Base-by-base conservation (phyloP, 257 asterid species). In the Primulina tabacum region DNA sequence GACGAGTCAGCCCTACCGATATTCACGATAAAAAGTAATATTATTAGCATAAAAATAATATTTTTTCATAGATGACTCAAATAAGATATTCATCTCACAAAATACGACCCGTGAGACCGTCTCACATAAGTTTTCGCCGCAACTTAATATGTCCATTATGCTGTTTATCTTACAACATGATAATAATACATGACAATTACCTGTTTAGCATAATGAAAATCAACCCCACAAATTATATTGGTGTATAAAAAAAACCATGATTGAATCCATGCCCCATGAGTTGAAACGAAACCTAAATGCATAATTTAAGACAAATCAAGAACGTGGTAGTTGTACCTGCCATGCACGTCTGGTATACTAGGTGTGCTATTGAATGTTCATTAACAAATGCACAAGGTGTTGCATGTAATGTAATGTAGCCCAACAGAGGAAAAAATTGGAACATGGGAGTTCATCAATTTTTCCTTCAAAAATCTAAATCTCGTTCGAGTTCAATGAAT, bases 401-500 rank as follows among this genome's bases (percentile, higher is more conserved):
- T 5, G 56, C 16, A 8, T 10, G 14, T 8, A 21, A 21, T 21
- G 24, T 21, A 21, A 21, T 37, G 47, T 9, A 37, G 14, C 47
- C 47, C 47, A 37, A 37, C 9, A 0, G 0, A 9, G 47, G 52
- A 0, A 40, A 3, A 40, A 40, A 12, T 3, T 3, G 55, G n/a
- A n/a, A 43, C 55, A 43, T 12, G 55, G 55, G 55, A 43, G 14
- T 43, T 12, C 1, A 12, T 43, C 55, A n/a, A 43, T 43, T 43
- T 43, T 43, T 14, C 4, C 6, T 43, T 43, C 33, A 60, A 67
- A 21, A 21, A 21, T 21, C 24, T 0, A 28, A 61, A 66, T 71
- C 37, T 73, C 69, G 70, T 70, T 65, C 81, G 90, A 96, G 80
- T 92, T 97, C 61, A 92, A 21, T 21, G 24, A 21, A 21, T 21